Evolutionary conservation across 116 monocot species (phyloP).

Genomic region (Iris pallida): DNA sequence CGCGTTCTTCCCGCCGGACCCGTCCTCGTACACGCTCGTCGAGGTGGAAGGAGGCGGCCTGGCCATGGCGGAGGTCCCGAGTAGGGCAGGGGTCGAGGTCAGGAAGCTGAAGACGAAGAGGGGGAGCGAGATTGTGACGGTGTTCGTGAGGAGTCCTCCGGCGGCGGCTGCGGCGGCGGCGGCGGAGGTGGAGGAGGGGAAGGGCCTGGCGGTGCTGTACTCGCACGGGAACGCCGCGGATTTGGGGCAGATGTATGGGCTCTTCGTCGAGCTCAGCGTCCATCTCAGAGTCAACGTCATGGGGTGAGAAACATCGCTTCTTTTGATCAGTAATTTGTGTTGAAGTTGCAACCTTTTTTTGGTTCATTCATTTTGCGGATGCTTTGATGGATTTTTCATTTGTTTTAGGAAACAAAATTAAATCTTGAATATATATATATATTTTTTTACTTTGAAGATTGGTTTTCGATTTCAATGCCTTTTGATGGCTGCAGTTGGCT

Average conservation of each 20-base stretch:
- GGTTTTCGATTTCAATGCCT: background rate
- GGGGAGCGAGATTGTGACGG: slow-evolving; percentile 36
- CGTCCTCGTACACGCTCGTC: slow-evolving; percentile 40
- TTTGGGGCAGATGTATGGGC: slow-evolving; percentile 46
- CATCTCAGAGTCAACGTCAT: slow-evolving; percentile 51
- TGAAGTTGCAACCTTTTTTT: background rate
- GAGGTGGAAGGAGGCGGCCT: slow-evolving; percentile 21
- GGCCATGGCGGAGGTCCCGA: slow-evolving; percentile 15
- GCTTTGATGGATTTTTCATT: background rate
- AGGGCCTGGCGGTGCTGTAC: slow-evolving; percentile 47
- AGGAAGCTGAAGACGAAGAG: slow-evolving; percentile 11
- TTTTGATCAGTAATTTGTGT: background rate
- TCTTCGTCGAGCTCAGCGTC: slow-evolving; percentile 46
- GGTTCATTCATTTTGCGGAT: background rate
- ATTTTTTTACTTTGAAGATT: background rate
- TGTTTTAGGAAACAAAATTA: no score
- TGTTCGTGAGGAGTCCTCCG: slow-evolving; percentile 36
- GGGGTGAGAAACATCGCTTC: slow-evolving; percentile 20
- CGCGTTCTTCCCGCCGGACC: slow-evolving; percentile 58
- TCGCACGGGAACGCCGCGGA: slow-evolving; percentile 69
- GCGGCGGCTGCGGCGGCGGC: slow-evolving; percentile 12
- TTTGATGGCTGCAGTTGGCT: background rate
- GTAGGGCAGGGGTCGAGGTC: slow-evolving; percentile 31
- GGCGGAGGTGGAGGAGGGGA: slow-evolving; percentile 21
- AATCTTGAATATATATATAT: no score